Evolutionary conservation across 306 rosid species (phyloP).

Genomic region (Pterocarpus santalinus): DNA sequence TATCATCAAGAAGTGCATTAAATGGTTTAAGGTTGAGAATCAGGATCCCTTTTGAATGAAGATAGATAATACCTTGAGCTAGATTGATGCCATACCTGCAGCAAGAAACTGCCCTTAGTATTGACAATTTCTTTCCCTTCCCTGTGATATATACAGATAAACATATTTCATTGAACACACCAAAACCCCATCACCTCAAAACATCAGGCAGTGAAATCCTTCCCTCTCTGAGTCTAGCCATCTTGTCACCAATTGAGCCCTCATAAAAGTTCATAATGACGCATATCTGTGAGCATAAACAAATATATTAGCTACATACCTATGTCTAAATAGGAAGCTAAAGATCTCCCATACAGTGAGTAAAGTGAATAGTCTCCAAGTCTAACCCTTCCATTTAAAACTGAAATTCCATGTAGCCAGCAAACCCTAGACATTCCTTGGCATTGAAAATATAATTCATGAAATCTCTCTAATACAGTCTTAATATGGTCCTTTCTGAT

Average conservation of each 20-base stretch:
- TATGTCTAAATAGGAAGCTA: background rate
- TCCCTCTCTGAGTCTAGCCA: slow-evolving; percentile 81
- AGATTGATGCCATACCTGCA: slow-evolving; percentile 85
- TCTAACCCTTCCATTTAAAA: slow-evolving; percentile 79
- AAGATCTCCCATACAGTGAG: slow-evolving; percentile 24
- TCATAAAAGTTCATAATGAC: slow-evolving; percentile 81
- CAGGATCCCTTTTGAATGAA: slow-evolving; percentile 74
- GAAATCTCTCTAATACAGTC: slow-evolving; percentile 66
- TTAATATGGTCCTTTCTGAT: slow-evolving; percentile 73
- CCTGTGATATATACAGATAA: background rate
- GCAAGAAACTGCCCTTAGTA: slow-evolving; percentile 46
- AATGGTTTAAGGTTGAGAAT: slow-evolving; percentile 88
- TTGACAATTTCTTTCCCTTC: background rate
- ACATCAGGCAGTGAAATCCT: slow-evolving; percentile 71
- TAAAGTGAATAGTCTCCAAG: background rate
- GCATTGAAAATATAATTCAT: slow-evolving; percentile 65
- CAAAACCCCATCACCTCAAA: slow-evolving; percentile 68
- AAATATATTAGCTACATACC: slow-evolving; percentile 35
- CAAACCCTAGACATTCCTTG: slow-evolving; percentile 65
- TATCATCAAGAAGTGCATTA: slow-evolving; percentile 71
- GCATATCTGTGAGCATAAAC: slow-evolving; percentile 67
- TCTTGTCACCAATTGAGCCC: slow-evolving; percentile 90
- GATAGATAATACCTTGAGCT: slow-evolving; percentile 74
- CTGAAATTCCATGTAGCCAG: slow-evolving; percentile 75
- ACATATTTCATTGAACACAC: slow-evolving; percentile 34